phyloP scores from a whole-genome alignment of 2,329 filamentous ascomycete genomes.

The Rutstroemia sydowiana region DNA sequence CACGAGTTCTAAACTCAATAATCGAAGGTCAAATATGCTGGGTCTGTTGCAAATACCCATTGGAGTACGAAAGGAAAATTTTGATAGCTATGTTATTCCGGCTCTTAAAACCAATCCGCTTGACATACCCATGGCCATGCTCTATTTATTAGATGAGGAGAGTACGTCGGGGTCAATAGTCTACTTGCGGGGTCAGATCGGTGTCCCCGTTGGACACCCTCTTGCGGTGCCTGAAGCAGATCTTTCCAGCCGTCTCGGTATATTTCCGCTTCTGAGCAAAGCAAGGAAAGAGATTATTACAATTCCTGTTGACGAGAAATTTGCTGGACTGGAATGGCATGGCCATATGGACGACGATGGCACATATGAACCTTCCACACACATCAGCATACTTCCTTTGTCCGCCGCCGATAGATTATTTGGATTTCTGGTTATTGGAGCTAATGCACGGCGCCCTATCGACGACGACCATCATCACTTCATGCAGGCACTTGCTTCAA shows the following conservation, averaged over 20 bases:
- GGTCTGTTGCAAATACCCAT: slow-evolving; percentile 16
- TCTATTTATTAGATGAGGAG: slow-evolving; percentile 25
- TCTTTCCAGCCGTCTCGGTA: slow-evolving; percentile 16
- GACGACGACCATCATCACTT: slow-evolving; percentile 23
- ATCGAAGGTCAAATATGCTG: slow-evolving; percentile 21
- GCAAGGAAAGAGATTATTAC: slow-evolving; percentile 17
- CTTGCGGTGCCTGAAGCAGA: slow-evolving; percentile 15
- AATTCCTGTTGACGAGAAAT: slow-evolving; percentile 19
- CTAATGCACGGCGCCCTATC: slow-evolving; percentile 23
- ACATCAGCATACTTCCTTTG: slow-evolving; percentile 22
- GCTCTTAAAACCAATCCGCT: slow-evolving; percentile 18
- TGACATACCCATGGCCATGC: slow-evolving; percentile 25
- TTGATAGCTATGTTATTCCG: slow-evolving; percentile 18
- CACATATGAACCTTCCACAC: slow-evolving; percentile 19
- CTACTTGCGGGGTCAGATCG: slow-evolving; percentile 16
- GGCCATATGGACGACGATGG: slow-evolving; percentile 9
- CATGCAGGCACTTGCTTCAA: slow-evolving; percentile 20
- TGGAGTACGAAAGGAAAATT: slow-evolving; percentile 4
- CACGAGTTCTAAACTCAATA: slow-evolving; percentile 20
- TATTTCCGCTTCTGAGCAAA: slow-evolving; percentile 20
- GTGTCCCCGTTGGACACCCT: slow-evolving; percentile 19
- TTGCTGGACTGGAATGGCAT: slow-evolving; percentile 16
- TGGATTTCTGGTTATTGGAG: slow-evolving; percentile 23
- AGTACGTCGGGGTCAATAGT: slow-evolving; percentile 6
- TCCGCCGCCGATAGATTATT: slow-evolving; percentile 12